Evolutionary conservation across 225 moss, liverwort and hornwort species (phyloP).

Genomic region (Lunularia cruciata): DNA sequence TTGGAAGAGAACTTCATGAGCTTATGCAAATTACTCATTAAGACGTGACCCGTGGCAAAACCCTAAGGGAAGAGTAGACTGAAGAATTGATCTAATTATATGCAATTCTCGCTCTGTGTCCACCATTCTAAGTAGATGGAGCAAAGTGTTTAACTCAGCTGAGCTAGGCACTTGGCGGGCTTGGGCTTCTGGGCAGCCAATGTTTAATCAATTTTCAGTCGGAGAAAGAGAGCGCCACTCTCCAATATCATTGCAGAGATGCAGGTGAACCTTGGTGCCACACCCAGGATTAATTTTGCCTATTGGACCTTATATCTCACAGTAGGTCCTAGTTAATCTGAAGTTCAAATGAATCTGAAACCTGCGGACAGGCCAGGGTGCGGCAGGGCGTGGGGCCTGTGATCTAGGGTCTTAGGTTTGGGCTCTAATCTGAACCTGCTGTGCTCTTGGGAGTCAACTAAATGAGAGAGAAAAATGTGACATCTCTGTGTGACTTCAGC

Average conservation of each 20-base stretch:
- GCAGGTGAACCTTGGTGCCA: conserved; percentile 32
- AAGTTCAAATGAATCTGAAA: not conserved
- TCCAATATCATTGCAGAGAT: conserved; percentile 24
- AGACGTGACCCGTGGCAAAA: conserved; percentile 2
- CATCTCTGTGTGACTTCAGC: no score
- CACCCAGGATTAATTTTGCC: conserved; percentile 22
- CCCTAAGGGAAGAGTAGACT: conserved; percentile 11
- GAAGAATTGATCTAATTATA: conserved; percentile 25
- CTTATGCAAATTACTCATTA: conserved; percentile 9
- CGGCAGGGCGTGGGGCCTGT: not conserved
- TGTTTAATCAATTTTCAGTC: conserved; percentile 23
- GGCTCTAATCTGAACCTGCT: not conserved
- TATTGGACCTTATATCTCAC: conserved; percentile 9
- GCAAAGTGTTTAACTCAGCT: conserved; percentile 25
- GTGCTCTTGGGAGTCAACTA: not conserved
- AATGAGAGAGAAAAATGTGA: not conserved
- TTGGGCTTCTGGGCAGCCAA: conserved; percentile 26
- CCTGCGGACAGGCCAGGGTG: not conserved
- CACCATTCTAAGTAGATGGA: conserved; percentile 26
- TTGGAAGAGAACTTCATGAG: conserved; percentile 1
- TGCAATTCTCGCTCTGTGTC: conserved; percentile 26
- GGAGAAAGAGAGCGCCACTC: conserved; percentile 29
- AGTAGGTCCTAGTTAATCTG: conserved; percentile 1
- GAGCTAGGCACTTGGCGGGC: conserved; percentile 27
- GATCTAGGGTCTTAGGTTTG: no score